Evolutionary conservation across 495 filamentous ascomycete genomes (phyloP), one percentile per base, ranked within the genome.

Genomic region (Cercophora samala): DNA sequence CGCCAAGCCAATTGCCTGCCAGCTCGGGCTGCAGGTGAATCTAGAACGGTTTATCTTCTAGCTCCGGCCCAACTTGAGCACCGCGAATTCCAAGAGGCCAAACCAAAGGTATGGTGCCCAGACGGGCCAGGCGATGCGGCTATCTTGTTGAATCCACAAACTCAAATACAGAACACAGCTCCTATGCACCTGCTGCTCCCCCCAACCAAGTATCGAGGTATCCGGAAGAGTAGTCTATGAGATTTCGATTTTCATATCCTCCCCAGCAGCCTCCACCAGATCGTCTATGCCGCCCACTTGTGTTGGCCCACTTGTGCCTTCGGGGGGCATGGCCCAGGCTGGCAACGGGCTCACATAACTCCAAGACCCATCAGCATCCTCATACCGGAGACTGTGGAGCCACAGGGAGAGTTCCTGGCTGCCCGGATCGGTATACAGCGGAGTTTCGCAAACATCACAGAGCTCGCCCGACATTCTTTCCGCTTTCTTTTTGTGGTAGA

Each of bases 341-440:
- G 95, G 96, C 75, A 97, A 81, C 23, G 86, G 83, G 67, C 93
- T 97, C 73, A 89, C 86, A 77, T 97, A 98, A 53, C 85, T 86
- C 95, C 95, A 99, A 18, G 82, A 79, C 8, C 93, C 94, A 9
- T 87, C 85, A 19, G 83, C 83, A 77, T 92, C 92, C 60, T 93
- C 89, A 73, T 99, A 99, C 29, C 90, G 86, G 64, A 89, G 87
- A 42, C 94, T 94, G 79, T 99, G 95, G 58, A 99, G 80, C 84
- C 93, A 99, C 63, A 99, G 90, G 3, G 91, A 91, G 22, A 99
- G 82, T 81, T 99, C 95, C 70, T 97, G 93, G 13, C 81, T 71
- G 1, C 93, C 92, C 0, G 95, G 95, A 74, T 99, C 95, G 13
- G 90, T 93, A 76, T 98, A 99, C 58, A 99, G 80, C 22, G 91